Evolutionary conservation across 2,329 filamentous ascomycete genomes (phyloP).

Genomic region (Escovopsis sp.): DNA sequence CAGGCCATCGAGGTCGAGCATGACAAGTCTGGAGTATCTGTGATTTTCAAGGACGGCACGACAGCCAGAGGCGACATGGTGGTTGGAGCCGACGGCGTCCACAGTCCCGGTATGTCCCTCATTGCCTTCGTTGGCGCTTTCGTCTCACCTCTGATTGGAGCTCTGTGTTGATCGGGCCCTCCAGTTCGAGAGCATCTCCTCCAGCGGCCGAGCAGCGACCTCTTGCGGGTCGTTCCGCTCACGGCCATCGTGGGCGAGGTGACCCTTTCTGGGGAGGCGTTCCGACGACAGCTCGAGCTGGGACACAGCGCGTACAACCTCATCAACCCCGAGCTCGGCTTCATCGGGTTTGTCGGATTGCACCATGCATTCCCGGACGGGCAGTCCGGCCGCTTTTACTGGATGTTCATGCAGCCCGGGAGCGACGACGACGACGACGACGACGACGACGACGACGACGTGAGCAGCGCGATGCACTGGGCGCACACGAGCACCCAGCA

Average conservation of each 20-base stretch:
- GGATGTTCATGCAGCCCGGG: slow-evolving; percentile 9
- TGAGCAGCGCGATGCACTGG: slow-evolving; percentile 20
- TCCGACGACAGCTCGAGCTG: slow-evolving; percentile 17
- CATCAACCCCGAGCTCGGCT: background rate
- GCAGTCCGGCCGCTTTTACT: slow-evolving; percentile 15
- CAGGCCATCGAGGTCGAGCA: slow-evolving; percentile 20
- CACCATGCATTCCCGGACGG: slow-evolving; percentile 10
- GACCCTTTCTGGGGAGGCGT: slow-evolving; percentile 12
- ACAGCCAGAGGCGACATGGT: slow-evolving; percentile 28
- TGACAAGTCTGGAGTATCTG: slow-evolving; percentile 18
- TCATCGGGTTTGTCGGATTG: slow-evolving; percentile 12
- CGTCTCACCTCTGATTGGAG: slow-evolving; percentile 9
- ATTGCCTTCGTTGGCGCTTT: too few species aligned
- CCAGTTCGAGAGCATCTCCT: slow-evolving; percentile 18
- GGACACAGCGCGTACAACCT: slow-evolving; percentile 17
- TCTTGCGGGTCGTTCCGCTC: slow-evolving; percentile 13
- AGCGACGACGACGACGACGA: too few species aligned
- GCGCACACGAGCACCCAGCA: slow-evolving; percentile 6
- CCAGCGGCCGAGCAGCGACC: slow-evolving; percentile 10
- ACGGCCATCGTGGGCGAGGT: slow-evolving; percentile 15
- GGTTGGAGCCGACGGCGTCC: slow-evolving; percentile 31
- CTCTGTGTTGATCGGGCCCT: slow-evolving; percentile 3
- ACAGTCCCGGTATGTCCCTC: slow-evolving; percentile 17
- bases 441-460: slow-evolving; percentile 5
- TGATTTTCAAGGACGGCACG: slow-evolving; percentile 28